Evolutionary conservation across 306 rosid species (phyloP), one percentile per base, ranked within the genome.

Genomic region (Vigna nakashimae): DNA sequence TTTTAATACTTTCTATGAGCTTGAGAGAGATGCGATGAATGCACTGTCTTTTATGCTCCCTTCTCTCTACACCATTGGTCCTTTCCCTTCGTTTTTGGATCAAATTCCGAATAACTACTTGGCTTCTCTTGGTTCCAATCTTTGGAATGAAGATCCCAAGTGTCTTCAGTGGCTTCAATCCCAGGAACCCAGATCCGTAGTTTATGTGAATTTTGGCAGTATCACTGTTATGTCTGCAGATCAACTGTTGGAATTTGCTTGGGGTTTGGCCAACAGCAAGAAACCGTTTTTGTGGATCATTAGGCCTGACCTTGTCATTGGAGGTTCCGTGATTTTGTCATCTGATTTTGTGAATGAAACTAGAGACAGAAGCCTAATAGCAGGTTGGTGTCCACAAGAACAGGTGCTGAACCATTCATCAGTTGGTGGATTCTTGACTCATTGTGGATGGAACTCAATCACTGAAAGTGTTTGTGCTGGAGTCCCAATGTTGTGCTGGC

Each of bases 401-500:
- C 9, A 56, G 40, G 84, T 80, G 48, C 20, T 80, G 67, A 74
- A 66, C 75, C 84, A 80, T n/a, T 63, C 80, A 4, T 66, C 80
- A 9, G 17, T 80, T 26, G 80, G 80, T 52, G 75, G 71, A 15
- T 80, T 80, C 50, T 36, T 80, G 64, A 80, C 84, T 45, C 84
- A 80, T 12, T 65, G 79, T 66, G 80, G 84, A 26, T 80, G 84
- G 84, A 80, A 80, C 74, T 77, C 81, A 8, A 73, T 50, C 53
- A 80, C 62, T 12, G 84, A 80, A 18, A 80, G 79, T 60, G 1
- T 80, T 1, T 64, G 79, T 58, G 69, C 20, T 7, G 84, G 84
- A 8, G 80, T 80, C 26, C 84, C 84, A 14, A 73, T 80, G 84
- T 3, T 80, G 20, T 80, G 75, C 6, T 80, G 84, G 84, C 84